phyloP scores from a whole-genome alignment of 1,284 basidiomycete species.

The Butyriboletus regius region DNA sequence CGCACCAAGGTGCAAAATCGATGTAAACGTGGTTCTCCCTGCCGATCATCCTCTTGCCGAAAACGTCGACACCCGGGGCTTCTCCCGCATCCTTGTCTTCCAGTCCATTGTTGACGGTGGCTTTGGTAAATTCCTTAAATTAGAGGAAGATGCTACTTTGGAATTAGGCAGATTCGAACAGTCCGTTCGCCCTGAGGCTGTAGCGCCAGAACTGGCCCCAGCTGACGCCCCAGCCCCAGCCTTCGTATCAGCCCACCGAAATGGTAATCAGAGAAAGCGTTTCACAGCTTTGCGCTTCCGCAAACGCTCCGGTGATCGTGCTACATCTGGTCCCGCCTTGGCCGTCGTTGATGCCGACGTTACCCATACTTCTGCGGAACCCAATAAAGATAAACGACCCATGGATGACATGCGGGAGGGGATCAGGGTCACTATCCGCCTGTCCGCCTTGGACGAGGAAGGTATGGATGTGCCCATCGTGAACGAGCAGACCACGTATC shows the following conservation, averaged over 20 bases:
- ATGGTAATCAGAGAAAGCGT: slow-evolving; percentile 38
- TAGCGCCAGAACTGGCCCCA: slow-evolving; percentile 13
- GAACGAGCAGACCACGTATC: slow-evolving; percentile 80
- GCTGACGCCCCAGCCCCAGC: slow-evolving; percentile 17
- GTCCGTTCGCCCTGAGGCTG: slow-evolving; percentile 6
- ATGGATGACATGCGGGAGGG: slow-evolving; percentile 53
- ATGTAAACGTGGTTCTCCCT: slow-evolving; percentile 63
- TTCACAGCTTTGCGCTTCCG: slow-evolving; percentile 63
- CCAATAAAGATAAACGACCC: slow-evolving; percentile 36
- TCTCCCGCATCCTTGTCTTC: slow-evolving; percentile 58
- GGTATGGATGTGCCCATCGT: slow-evolving; percentile 55
- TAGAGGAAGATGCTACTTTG: slow-evolving; percentile 67
- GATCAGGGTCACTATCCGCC: slow-evolving; percentile 65
- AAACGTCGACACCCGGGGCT: slow-evolving; percentile 35
- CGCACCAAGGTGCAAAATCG: slow-evolving; percentile 71
- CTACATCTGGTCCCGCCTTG: slow-evolving; percentile 62
- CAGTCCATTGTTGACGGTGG: slow-evolving; percentile 72
- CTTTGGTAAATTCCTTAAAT: slow-evolving; percentile 63
- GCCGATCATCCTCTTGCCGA: slow-evolving; percentile 49
- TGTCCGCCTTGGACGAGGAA: slow-evolving; percentile 69
- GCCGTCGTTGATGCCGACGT: slow-evolving; percentile 62
- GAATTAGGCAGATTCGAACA: slow-evolving; percentile 63
- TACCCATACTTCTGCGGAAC: slow-evolving; percentile 19
- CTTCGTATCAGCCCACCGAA: slow-evolving; percentile 9
- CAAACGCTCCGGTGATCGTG: slow-evolving; percentile 42